Percentiles rank a stretch among this genome's conserved stretches.
Evolutionary conservation across 805 yeast genomes (phyloP).

Genomic region (Cyberlindnera mycetangii): DNA sequence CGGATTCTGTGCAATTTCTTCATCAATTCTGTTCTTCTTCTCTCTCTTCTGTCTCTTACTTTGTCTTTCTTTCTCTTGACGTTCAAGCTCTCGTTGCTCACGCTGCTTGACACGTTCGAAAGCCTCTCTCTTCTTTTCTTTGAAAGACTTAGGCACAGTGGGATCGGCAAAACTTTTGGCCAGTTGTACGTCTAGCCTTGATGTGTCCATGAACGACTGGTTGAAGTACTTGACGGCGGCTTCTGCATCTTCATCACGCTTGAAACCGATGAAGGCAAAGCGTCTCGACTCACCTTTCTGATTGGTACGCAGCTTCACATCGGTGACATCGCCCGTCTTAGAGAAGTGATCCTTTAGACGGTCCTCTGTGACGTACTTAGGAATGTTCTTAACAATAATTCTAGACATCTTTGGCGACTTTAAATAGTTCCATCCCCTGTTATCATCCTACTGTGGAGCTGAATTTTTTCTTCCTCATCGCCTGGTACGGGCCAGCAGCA

Average conservation of each 20-base stretch:
- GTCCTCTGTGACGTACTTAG: slow-evolving; percentile 72
- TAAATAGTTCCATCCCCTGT: background rate
- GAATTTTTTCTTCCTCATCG: background rate
- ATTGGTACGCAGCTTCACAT: slow-evolving; percentile 79
- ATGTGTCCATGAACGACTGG: slow-evolving; percentile 77
- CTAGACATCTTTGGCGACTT: slow-evolving; percentile 58
- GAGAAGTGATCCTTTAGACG: slow-evolving; percentile 64
- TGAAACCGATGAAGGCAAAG: slow-evolving; percentile 91
- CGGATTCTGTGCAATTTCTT: slow-evolving; percentile 60
- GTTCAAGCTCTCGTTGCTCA: slow-evolving; percentile 45
- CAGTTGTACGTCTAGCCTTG: slow-evolving; percentile 70
- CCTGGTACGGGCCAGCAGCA: background rate
- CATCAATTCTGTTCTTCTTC: slow-evolving; percentile 41
- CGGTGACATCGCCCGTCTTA: slow-evolving; percentile 67
- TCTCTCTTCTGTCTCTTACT: slow-evolving; percentile 30
- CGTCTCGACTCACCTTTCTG: slow-evolving; percentile 84
- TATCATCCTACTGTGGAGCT: background rate
- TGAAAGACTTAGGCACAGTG: slow-evolving; percentile 64
- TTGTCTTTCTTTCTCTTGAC: slow-evolving; percentile 39
- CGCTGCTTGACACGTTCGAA: slow-evolving; percentile 42
- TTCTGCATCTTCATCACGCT: slow-evolving; percentile 68
- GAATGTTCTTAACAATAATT: slow-evolving; percentile 87
- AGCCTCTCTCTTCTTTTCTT: slow-evolving; percentile 51
- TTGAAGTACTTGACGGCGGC: slow-evolving; percentile 75
- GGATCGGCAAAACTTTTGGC: slow-evolving; percentile 90